phyloP scores from a whole-genome alignment of 1,139 yeast genomes.

The Geotrichum reessii region DNA sequence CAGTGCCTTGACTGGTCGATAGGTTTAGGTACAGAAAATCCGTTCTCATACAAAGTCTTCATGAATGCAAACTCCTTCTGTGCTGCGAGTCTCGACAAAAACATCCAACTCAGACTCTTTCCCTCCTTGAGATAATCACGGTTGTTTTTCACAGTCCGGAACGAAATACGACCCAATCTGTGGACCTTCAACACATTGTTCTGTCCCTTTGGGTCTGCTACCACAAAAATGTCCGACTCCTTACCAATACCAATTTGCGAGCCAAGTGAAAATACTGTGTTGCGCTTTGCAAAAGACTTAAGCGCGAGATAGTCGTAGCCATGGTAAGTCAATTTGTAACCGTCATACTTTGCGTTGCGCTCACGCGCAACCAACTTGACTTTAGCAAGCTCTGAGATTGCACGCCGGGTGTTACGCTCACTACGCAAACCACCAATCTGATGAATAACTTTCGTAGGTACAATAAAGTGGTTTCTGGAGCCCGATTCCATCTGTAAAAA shows the following conservation, averaged over 20 bases:
- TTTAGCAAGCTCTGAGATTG: slow-evolving; percentile 83
- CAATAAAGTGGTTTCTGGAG: slow-evolving; percentile 87
- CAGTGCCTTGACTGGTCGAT: slow-evolving; percentile 87
- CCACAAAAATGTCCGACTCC: slow-evolving; percentile 92
- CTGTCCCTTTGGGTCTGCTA: slow-evolving; percentile 59
- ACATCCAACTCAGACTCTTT: slow-evolving; percentile 75
- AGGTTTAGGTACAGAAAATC: slow-evolving; percentile 83
- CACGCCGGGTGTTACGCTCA: slow-evolving; percentile 67
- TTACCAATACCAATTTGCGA: slow-evolving; percentile 93
- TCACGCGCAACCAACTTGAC: slow-evolving; percentile 68
- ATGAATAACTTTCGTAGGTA: slow-evolving; percentile 80
- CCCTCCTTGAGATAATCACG: slow-evolving; percentile 79
- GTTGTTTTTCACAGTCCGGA: slow-evolving; percentile 84
- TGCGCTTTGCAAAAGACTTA: slow-evolving; percentile 67
- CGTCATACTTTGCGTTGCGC: slow-evolving; percentile 79
- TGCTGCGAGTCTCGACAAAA: slow-evolving; percentile 82
- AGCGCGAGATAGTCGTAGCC: slow-evolving; percentile 92
- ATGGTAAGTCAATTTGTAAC: slow-evolving; percentile 77
- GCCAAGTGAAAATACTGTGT: slow-evolving; percentile 73
- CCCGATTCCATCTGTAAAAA: slow-evolving; percentile 56
- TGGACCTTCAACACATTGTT: slow-evolving; percentile 75
- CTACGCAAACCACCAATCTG: slow-evolving; percentile 74
- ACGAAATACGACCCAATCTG: slow-evolving; percentile 88
- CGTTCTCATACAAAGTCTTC: slow-evolving; percentile 65
- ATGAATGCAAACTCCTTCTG: slow-evolving; percentile 85